A percentile compares a stretch with the other conserved stretches of the same genome.
Evolutionary conservation across 305 asterid genomes (phyloP).

Genomic region (Fraxinus greggii): DNA sequence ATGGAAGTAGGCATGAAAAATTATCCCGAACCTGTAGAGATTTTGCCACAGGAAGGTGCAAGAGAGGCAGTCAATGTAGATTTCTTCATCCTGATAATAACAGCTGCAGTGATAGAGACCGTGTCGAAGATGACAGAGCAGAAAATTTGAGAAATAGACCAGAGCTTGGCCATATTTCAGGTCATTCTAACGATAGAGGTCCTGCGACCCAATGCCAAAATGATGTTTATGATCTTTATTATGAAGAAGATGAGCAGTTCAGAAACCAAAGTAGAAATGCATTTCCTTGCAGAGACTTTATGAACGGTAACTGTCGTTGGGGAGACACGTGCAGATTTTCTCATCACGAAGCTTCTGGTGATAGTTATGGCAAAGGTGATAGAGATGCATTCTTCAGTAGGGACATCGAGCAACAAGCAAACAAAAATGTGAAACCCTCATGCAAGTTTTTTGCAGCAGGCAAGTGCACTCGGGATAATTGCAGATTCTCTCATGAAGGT

Average conservation of each 20-base stretch:
- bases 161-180: constrained; percentile 39
- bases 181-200: constrained; percentile 42
- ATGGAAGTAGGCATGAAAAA: constrained; percentile 45
- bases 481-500: constrained; percentile 79
- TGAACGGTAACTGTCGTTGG: constrained; percentile 72
- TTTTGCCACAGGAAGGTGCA: constrained; percentile 58
- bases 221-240: constrained; percentile 46
- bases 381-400: constrained; percentile 39
- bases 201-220: constrained; percentile 43
- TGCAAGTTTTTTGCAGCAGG: constrained; percentile 85
- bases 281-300: constrained; percentile 59
- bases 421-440: constrained; percentile 38
- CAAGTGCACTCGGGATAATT: constrained; percentile 62
- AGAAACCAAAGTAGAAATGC: constrained; percentile 48
- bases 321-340: constrained; percentile 83
- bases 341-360: constrained; percentile 58
- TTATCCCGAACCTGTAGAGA: constrained; percentile 58
- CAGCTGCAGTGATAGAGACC: constrained; percentile 34
- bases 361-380: constrained; percentile 36
- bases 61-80: constrained; percentile 73
- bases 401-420: constrained; percentile 40
- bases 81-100: constrained; percentile 52
- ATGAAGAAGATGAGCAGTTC: constrained; percentile 46
- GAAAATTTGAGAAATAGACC: constrained; percentile 49
- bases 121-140: constrained; percentile 36